Percentiles rank a stretch among this genome's conserved stretches.
phyloP scores from a whole-genome alignment of 1,284 basidiomycete genomes.

The Xerocomus subilludens region DNA sequence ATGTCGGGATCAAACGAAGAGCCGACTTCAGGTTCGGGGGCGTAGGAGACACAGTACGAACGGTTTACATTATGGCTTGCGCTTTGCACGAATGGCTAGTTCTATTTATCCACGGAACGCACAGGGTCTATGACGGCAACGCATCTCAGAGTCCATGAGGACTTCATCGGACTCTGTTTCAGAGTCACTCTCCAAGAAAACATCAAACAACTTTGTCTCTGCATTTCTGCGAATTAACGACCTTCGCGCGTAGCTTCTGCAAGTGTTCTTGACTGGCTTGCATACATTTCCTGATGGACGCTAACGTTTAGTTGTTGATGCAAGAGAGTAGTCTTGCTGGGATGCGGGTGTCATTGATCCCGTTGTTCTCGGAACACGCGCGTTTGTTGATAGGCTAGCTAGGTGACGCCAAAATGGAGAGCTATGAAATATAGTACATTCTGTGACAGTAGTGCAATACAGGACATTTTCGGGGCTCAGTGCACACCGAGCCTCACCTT shows the following conservation, averaged over 20 bases:
- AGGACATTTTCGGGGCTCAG: no score
- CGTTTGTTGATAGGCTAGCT: no score
- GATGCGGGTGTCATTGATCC: conserved; percentile 39
- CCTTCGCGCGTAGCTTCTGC: conserved; percentile 63
- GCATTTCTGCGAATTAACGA: conserved; percentile 59
- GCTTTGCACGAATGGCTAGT: conserved; percentile 69
- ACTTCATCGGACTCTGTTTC: conserved; percentile 61
- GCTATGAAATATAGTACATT: no score
- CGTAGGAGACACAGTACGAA: conserved; percentile 69
- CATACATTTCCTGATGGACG: conserved; percentile 70
- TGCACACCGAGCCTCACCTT: conserved; percentile 37
- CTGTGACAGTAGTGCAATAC: no score
- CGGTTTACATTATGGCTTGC: conserved; percentile 62
- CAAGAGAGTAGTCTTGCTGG: conserved; percentile 38
- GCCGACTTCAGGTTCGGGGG: conserved; percentile 66
- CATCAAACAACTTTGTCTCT: conserved; percentile 61
- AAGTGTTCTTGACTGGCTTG: conserved; percentile 71
- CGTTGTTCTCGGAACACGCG: no score
- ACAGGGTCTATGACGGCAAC: conserved; percentile 16
- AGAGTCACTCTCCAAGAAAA: conserved; percentile 65
- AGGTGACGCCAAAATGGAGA: no score
- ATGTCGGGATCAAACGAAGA: conserved; percentile 78
- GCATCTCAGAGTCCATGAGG: conserved; percentile 72
- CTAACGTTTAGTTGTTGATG: conserved; percentile 28
- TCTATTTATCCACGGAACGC: conserved; percentile 48